Evolutionary conservation across 805 yeast species (phyloP), one percentile per base, ranked within the genome.

Genomic region (Candida patagonica): DNA sequence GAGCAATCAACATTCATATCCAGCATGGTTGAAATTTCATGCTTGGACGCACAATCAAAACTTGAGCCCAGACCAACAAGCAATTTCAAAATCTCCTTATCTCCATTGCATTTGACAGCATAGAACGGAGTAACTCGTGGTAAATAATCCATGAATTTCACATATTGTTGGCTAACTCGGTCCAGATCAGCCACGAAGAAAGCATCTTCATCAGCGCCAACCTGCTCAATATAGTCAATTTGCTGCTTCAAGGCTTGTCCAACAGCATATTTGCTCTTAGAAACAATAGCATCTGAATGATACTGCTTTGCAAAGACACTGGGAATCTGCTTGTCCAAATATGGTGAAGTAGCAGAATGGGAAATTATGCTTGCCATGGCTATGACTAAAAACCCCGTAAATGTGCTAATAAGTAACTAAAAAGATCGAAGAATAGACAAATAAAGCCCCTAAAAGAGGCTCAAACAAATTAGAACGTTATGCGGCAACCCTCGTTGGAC

Each of bases 51-150:
- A 65, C 98, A 89, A 59, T 89, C 98, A 55, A 89, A 89, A 42
- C 80, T 80, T 39, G 77, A 71, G 21, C 92, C 94, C 47, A 78
- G 60, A 3, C 62, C 45, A 2, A 74, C 76, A 49, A 89, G 68
- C 22, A 70, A 59, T 36, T 63, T 55, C 47, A 89, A 58, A 9
- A 89, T 76, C 41, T 63, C 63, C 5, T 63, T 51, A 56, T 86
- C 78, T 27, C 87, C 81, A 66, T 89, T 89, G 65, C 97, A 89
- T 63, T 89, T 89, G 50, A 89, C 92, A 15, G 98, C 98, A 61
- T 88, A 89, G 55, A 72, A 80, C n/a, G 96, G 95, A 42, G 73
- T 71, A 26, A 89, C 79, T 32, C 78, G 66, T 16, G 96, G 95
- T 53, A 89, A 67, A 29, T 66, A 58, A 17, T 49, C 37, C 22